phyloP scores from a whole-genome alignment of 495 filamentous ascomycete species.

The Geoglossum glabrum region DNA sequence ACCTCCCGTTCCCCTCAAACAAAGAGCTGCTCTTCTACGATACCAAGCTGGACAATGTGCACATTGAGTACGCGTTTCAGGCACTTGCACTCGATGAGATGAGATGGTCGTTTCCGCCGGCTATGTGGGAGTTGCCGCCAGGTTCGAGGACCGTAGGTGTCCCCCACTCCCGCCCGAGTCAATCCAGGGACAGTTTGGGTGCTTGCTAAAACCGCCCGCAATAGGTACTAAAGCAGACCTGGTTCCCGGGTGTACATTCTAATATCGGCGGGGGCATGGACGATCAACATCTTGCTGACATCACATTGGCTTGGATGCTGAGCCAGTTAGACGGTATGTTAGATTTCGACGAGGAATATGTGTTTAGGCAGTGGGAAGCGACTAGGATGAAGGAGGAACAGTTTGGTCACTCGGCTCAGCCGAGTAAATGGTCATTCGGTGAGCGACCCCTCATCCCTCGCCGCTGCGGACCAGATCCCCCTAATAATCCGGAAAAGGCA shows the following conservation, averaged over 20 bases:
- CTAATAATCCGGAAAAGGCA: background rate
- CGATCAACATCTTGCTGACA: constrained; percentile 21
- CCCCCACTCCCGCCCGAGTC: background rate
- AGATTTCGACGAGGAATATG: background rate
- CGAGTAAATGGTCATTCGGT: background rate
- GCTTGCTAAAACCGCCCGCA: background rate
- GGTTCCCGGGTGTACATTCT: constrained; percentile 35
- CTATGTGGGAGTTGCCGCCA: constrained; percentile 28
- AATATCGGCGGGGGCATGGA: constrained; percentile 29
- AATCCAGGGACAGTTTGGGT: background rate
- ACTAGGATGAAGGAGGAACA: background rate
- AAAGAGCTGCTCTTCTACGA: constrained; percentile 1
- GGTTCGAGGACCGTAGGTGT: constrained; percentile 10
- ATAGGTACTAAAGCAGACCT: constrained; percentile 20
- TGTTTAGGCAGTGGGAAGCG: background rate
- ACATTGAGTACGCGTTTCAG: constrained; percentile 38
- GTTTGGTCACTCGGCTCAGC: background rate
- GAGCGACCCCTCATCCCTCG: background rate
- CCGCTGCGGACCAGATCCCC: no score
- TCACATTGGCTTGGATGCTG: constrained; percentile 30
- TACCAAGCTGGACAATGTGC: constrained; percentile 9
- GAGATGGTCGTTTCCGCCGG: constrained; percentile 29
- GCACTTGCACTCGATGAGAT: constrained; percentile 38
- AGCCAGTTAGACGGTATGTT: constrained; percentile 13
- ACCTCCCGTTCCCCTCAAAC: background rate